Evolutionary conservation across 192 early-diverging fungal genomes (phyloP), one percentile per base, ranked within the genome.

Genomic region (Coemansia sp.): DNA sequence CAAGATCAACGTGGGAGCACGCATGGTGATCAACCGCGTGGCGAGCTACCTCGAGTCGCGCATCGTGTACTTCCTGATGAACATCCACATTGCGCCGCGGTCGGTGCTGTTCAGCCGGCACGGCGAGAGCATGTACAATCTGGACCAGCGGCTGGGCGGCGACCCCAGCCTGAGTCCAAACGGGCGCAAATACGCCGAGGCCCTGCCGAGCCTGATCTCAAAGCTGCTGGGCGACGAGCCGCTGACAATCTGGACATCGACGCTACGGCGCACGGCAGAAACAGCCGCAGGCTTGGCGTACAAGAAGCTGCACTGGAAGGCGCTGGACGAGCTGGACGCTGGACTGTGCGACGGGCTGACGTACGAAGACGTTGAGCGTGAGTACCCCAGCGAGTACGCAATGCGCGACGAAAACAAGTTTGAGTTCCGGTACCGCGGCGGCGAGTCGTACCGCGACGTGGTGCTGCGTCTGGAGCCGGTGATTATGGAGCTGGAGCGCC

Each of bases 51-150:
- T 99, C 37, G 90, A 98, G 79, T 94, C 93, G 57, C 85, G 96
- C 38, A 94, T 99, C 60, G 95, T 98, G 15, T 98, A 98, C 82
- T 98, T 95, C 76, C 76, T 99, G 67, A 98, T 98, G 96, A 99
- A 99, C 75, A 85, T 99, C 39, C 96, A 99, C 81, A 97, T 94
- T 64, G 88, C 90, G 5, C 94, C 98, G 25, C 87, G 93, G 58
- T 91, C 87, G 66, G 93, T 98, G 58, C 94, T 95, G 79, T 96
- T 96, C 67, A 91, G 84, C 66, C 85, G 91, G 76, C 91, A 94
- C 68, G 98, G 98, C 64, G 98, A 99, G 73, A 93, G 90, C 32
- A 77, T 92, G 73, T 98, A 86, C 81, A 99, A 99, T 81, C 84
- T 98, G 22, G 72, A 83, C 64, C 93, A 94, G 24, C 93, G 91